phyloP scores from a whole-genome alignment of 2,329 filamentous ascomycete species.

The Pyrenophora tritici-repentis region DNA sequence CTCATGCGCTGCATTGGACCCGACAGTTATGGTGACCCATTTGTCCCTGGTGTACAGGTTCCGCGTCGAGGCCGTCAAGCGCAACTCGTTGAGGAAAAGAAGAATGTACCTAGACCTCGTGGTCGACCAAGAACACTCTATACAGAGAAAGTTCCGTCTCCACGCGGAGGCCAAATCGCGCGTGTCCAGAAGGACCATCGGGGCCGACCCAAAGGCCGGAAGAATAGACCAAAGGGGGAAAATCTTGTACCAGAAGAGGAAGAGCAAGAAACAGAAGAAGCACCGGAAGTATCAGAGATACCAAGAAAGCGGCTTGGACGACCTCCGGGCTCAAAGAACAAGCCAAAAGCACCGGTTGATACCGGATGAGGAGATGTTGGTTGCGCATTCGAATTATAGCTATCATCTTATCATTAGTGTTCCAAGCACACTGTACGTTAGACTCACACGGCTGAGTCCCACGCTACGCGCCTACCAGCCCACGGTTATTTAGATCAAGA shows the following conservation, averaged over 20 bases:
- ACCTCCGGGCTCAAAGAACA: constrained; percentile 1
- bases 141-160: background rate
- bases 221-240: constrained; percentile 12
- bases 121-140: constrained; percentile 5
- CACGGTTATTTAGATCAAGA: too few relatives aligned
- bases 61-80: background rate
- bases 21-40: background rate
- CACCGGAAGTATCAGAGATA: background rate
- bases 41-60: background rate
- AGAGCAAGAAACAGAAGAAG: too few relatives aligned
- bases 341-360: constrained; percentile 1
- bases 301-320: background rate
- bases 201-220: constrained; percentile 26
- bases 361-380: background rate
- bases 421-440: too few relatives aligned
- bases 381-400: too few relatives aligned
- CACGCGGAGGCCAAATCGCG: constrained; percentile 6
- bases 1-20: constrained; percentile 8
- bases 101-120: background rate
- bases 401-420: too few relatives aligned
- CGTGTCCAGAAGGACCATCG: background rate
- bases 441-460: too few relatives aligned
- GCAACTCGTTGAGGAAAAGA: background rate
- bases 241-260: too few relatives aligned
- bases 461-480: too few relatives aligned